Evolutionary conservation across 2,329 filamentous ascomycete species (phyloP), one percentile per base, ranked within the genome.

Genomic region (Penicillium nordicum): DNA sequence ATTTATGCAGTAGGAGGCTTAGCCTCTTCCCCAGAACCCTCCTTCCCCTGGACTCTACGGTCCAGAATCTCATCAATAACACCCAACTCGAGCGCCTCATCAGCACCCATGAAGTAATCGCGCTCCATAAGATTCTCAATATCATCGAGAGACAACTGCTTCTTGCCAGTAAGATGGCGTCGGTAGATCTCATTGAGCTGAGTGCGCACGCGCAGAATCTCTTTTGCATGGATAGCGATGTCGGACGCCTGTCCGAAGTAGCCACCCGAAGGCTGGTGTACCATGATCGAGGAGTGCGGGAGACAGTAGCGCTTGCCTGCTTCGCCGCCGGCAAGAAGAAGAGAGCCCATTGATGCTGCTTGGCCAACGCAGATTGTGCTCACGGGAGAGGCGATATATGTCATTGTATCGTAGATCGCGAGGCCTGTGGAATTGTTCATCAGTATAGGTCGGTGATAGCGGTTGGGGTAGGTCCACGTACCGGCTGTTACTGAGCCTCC

Each of bases 381-480:
- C 0, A 99, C 92, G 1, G 93, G 91, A 3, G 90, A 90, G 58
- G 88, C 87, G 71, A 99, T 97, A 75, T 99, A 99, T 66, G 88
- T 87, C 93, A 99, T 97, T 12, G 94, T 99, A 73, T 99, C 94
- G 81, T 99, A 99, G 69, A 99, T 97, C 27, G 94, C 92, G 58
- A 88, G 79, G 42, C 74, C 72, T 74, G 3, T 27, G 36, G 9
- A 10, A 23, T 25, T 29, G 34, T 50, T 48, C 51, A n/a, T 46
- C 40, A 37, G 21, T 5, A 25, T 51, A 25, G 18, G 18, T 8
- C 16, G 49, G 11, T 41, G 30, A 25, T 36, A n/a, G 3, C 12
- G 14, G 43, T 29, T 43, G 18, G 21, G 16, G 9, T 16, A 7
- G 25, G 45, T 44, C 16, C 18, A 59, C 70, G 40, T 69, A 82